Base-by-base conservation (phyloP, 371 early-diverging fungal species). In the Saksenaea vasiformis region DNA sequence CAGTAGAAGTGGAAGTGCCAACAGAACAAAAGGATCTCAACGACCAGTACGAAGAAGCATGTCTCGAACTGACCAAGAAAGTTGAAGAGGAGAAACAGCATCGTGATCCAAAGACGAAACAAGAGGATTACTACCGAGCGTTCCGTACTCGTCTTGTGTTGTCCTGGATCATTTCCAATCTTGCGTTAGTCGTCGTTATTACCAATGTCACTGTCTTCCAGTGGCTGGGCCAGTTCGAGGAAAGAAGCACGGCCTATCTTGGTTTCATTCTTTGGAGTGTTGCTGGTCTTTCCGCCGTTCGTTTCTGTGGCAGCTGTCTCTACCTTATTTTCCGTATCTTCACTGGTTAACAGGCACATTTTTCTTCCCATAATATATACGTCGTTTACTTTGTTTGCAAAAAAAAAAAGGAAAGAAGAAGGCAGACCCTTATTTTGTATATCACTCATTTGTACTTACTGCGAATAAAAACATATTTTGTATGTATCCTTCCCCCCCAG, bases 231-330 rank as follows among this genome's bases (percentile, higher is more conserved):
- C 64, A 62, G 14, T 78, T 75, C 19, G 68, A 73, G 8, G 67
- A 56, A 5, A 43, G 80, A 70, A 75, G 79, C 58, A 91, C 91
- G 56, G 76, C 81, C 22, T 96, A 93, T 61, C 82, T 96, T 60
- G 86, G 87, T 60, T 91, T 96, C 65, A 89, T 95, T 56, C 90
- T 96, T 56, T 96, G 94, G 93, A 90, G 91, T 17, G 94, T 95
- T 34, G 87, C 92, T 28, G 93, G 83, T 35, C 79, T 97, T 60
- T 85, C 94, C 4, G 76, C 85, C 3, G 79, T 95, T 67, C 89
- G 96, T 39, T 94, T 95, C 73, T 39, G 92, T 41, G 97, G 95
- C 44, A 84, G 88, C 56, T 71, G 83, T 62, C 66, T 87, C 51
- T 97, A 93, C 72, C 77, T 95, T 59, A 68, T 92, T 41, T 79